Base-by-base conservation (phyloP, 1,284 basidiomycete species). In the Fomitopsis betulina region DNA sequence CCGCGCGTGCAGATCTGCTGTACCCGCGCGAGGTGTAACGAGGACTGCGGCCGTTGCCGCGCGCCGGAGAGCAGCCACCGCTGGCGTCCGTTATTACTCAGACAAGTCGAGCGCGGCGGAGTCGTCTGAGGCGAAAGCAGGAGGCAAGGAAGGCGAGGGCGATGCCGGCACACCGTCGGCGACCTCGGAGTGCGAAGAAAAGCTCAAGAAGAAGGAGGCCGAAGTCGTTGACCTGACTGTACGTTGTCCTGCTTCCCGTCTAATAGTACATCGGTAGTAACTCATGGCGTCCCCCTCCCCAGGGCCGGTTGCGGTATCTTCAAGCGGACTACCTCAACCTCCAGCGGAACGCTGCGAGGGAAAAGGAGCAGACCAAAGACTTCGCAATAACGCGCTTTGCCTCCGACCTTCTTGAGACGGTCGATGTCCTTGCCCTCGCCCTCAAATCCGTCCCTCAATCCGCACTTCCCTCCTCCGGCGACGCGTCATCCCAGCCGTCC, bases 291-390 rank as follows among this genome's bases (percentile, higher is more conserved):
- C 38, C 42, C 50, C 42, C 60, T 52, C 40, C 51, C 32, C 63
- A 95, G 93, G 81, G 85, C 68, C 89, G 93, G 67, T 78, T 95
- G 68, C 87, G 90, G 60, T 96, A 96, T 72, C 79, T 91, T 59
- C 89, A 93, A 71, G 97, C 96, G 63, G 96, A 99, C 77, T 94
- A 94, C 75, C 80, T 98, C 62, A 99, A 98, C 72, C 81, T 98
- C 53, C 93, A 96, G 72, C 89, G 94, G 59, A 94, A 96, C 66
- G 83, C 93, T 57, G 86, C 87, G 30, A 85, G 93, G 62, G 96
- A 99, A 76, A 95, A 94, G 79, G 85, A 91, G 70, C 92, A 94
- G 73, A 93, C 94, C 19, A 86, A 87, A 61, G 94, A 98, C 75
- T 96, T 91, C 75, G 96, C 95, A 59, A 96, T 99, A 71, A 83